Evolutionary conservation across 176 grass and related monocot genomes (phyloP), one percentile per base, ranked within the genome.

Genomic region (Lolium rigidum): DNA sequence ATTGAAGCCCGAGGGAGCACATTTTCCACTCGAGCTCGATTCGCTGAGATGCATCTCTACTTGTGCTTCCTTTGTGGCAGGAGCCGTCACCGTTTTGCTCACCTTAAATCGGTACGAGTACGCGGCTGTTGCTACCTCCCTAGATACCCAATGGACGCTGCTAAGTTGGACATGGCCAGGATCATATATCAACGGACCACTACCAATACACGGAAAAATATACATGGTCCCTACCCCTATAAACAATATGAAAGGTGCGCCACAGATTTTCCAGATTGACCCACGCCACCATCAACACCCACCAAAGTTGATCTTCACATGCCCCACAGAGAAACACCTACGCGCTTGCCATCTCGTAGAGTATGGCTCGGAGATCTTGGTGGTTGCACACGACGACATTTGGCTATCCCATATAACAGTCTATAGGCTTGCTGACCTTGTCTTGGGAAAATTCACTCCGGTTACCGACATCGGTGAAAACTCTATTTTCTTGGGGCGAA

Each of bases 341-440:
- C 38, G 9, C 66, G 35, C 8, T 3, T 7, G n/a, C 43, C 1
- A 74, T 67, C 26, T 75, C 39, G 64, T 66, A 17, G 46, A 35
- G 31, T 35, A 35, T 35, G 31, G 31, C 31, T 35, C 31, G 2
- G 31, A 35, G 31, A 35, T 35, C 31, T 35, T 35, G 31, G 31
- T 35, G 31, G 31, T 35, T 35, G 31, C 31, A 35, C 31, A 35
- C 31, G 31, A 35, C 31, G 2, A 35, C 31, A 35, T 35, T 52
- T n/a, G 0, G 0, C 2, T 1, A 43, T 86, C 65, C 7, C 57
- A 80, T 17, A 35, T 71, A 11, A 43, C 67, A 10, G 25, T 86
- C 17, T 86, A 11, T 18, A 86, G 67, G 16, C 76, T 79, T 6
- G 8, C 65, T 13, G 65, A 71, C 76, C 76, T 86, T 59, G 11